These are phyloP conservation scores for Chaetoceros muelleri DNA, from an alignment of 108 stramenopile species.

Conservation along the genomic window DNA sequence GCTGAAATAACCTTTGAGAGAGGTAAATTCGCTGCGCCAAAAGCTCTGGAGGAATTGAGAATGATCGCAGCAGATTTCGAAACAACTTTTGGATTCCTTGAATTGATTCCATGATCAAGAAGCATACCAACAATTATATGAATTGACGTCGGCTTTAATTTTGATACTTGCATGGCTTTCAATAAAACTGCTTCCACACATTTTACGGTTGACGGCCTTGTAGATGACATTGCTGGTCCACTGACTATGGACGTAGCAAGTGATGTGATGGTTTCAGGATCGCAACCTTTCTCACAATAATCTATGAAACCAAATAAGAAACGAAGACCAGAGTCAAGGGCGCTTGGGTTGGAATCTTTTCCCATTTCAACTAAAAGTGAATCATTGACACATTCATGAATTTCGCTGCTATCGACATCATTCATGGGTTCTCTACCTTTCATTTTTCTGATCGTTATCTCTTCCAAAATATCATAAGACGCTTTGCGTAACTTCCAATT, in stretches of 20 bases:
- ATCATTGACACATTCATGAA: slow-evolving; percentile 35
- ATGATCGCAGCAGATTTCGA: slow-evolving; percentile 36
- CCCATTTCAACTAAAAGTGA: slow-evolving; percentile 23
- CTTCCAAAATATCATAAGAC: slow-evolving; percentile 43
- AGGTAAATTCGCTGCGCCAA: slow-evolving; percentile 61
- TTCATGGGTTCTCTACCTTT: slow-evolving; percentile 12
- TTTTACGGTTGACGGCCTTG: slow-evolving; percentile 46
- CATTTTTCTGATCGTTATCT: slow-evolving; percentile 15
- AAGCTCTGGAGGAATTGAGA: slow-evolving; percentile 36
- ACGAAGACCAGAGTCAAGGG: slow-evolving; percentile 65
- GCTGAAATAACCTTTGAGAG: slow-evolving; percentile 30
- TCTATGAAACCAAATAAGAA: slow-evolving; percentile 41
- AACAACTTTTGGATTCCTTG: slow-evolving; percentile 77
- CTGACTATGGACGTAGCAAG: slow-evolving; percentile 44
- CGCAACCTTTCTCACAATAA: slow-evolving; percentile 34
- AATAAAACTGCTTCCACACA: slow-evolving; percentile 34
- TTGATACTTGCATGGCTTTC: slow-evolving; percentile 71
- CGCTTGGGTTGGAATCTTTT: slow-evolving; percentile 68
- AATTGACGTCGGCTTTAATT: slow-evolving; percentile 31
- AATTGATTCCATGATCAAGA: slow-evolving; percentile 45
- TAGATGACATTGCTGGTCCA: slow-evolving; percentile 61
- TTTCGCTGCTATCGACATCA: slow-evolving; percentile 20
- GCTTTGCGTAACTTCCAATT: slow-evolving; percentile 64
- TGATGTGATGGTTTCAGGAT: slow-evolving; percentile 27
- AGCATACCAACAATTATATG: slow-evolving; percentile 43